Conservation (phyloP, 139 green algal genomes). For the Gonium pectorale region DNA sequence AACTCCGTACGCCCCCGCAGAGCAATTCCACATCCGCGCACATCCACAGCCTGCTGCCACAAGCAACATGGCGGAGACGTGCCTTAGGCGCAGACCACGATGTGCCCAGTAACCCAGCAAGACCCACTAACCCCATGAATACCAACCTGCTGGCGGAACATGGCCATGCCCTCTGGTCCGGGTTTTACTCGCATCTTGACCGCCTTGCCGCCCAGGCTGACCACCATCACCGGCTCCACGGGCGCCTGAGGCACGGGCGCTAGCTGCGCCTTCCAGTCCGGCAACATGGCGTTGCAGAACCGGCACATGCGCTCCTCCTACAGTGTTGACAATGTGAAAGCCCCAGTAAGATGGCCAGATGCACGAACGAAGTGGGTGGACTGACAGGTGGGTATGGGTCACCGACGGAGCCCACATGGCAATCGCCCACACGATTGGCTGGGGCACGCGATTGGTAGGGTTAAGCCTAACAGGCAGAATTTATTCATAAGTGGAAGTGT, state of each 20-base stretch:
- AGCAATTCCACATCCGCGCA: no score
- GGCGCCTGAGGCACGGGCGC: background rate
- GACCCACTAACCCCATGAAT: no score
- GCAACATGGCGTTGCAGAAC: conserved; percentile 60
- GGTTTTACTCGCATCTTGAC: conserved; percentile 50
- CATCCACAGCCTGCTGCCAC: no score
- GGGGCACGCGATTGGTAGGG: no score
- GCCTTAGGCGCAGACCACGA: no score
- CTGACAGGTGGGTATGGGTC: background rate
- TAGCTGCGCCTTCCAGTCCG: conserved; percentile 58
- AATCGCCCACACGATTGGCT: no score
- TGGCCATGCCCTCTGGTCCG: conserved; percentile 45
- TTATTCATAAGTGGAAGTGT: background rate
- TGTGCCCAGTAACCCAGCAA: no score
- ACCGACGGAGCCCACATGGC: background rate
- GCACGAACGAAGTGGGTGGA: background rate
- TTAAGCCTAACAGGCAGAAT: no score
- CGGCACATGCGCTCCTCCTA: conserved; percentile 57
- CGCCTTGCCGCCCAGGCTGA: conserved; percentile 49
- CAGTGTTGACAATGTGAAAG: background rate
- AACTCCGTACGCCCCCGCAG: no score
- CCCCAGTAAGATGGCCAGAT: background rate
- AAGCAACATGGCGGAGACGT: no score
- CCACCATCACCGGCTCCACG: conserved; percentile 58
- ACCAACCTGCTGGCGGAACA: conserved; percentile 52